phyloP scores from a whole-genome alignment of 2,329 filamentous ascomycete genomes.

The Fusarium xylarioides region DNA sequence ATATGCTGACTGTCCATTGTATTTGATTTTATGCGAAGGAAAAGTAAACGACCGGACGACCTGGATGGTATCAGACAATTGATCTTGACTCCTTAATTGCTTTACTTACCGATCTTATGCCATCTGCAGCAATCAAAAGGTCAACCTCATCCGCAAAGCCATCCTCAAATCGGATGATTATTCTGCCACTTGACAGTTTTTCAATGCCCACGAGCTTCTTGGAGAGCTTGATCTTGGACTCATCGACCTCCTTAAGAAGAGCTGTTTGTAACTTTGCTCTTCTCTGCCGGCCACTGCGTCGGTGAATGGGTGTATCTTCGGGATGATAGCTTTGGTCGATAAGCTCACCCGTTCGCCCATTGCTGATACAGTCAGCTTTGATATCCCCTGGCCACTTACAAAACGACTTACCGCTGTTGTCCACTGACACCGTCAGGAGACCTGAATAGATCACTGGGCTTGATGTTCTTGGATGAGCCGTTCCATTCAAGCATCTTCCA shows the following conservation, averaged over 20 bases:
- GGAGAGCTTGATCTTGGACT: slow-evolving; percentile 53
- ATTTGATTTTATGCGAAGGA: slow-evolving; percentile 54
- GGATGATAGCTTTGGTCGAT: slow-evolving; percentile 35
- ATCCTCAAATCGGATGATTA: slow-evolving; percentile 57
- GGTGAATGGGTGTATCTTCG: slow-evolving; percentile 37
- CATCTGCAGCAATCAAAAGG: slow-evolving; percentile 61
- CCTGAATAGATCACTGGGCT: slow-evolving; percentile 45
- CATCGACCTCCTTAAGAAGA: slow-evolving; percentile 56
- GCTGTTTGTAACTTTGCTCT: slow-evolving; percentile 57
- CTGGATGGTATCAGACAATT: slow-evolving; percentile 33
- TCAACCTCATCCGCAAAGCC: slow-evolving; percentile 51
- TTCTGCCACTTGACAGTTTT: slow-evolving; percentile 48
- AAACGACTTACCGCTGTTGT: slow-evolving; percentile 36
- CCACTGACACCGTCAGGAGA: slow-evolving; percentile 38
- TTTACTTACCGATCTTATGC: slow-evolving; percentile 57
- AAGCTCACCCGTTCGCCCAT: slow-evolving; percentile 46
- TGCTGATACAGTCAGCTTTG: slow-evolving; percentile 28
- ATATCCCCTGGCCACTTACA: fast-evolving
- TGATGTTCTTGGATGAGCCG: slow-evolving; percentile 44
- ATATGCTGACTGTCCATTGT: slow-evolving; percentile 51
- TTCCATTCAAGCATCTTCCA: slow-evolving; percentile 48
- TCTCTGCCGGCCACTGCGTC: slow-evolving; percentile 42
- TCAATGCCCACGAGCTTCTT: slow-evolving; percentile 54
- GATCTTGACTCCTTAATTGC: not conserved
- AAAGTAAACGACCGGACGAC: slow-evolving; percentile 53